phyloP scores from a whole-genome alignment of 495 filamentous ascomycete species.

The Annulohypoxylon moriforme region DNA sequence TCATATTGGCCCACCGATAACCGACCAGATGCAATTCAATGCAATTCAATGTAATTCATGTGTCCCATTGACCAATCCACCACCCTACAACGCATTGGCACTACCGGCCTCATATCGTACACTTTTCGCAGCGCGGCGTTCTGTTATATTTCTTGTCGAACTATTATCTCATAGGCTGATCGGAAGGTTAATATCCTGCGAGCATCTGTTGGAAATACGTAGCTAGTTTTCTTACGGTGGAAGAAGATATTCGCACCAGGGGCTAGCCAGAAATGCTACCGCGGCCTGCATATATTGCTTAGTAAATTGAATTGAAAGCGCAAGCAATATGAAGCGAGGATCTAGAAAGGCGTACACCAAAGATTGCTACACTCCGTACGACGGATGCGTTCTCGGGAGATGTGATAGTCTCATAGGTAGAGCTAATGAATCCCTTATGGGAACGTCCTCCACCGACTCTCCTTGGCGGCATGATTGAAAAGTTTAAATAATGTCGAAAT shows the following conservation, averaged over 20 bases:
- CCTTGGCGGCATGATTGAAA: slow-evolving; percentile 54
- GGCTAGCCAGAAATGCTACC: slow-evolving; percentile 78
- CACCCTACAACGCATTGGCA: slow-evolving; percentile 2
- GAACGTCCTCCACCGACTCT: slow-evolving; percentile 46
- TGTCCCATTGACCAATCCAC: slow-evolving; percentile 18
- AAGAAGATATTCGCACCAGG: slow-evolving; percentile 77
- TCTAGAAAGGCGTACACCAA: slow-evolving; percentile 68
- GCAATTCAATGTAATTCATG: neutral
- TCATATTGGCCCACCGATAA: slow-evolving; percentile 13
- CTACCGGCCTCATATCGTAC: slow-evolving; percentile 31
- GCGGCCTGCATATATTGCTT: slow-evolving; percentile 64
- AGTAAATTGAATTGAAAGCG: neutral
- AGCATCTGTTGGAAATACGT: neutral
- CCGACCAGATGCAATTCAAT: slow-evolving; percentile 11
- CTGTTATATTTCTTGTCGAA: neutral
- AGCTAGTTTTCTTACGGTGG: slow-evolving; percentile 64
- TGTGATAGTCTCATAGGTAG: slow-evolving; percentile 71
- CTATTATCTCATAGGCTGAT: slow-evolving; percentile 19
- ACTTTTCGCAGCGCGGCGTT: slow-evolving; percentile 1
- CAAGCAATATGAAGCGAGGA: neutral
- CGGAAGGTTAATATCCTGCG: slow-evolving; percentile 5
- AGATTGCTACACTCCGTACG: slow-evolving; percentile 76
- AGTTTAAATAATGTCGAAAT: too few species aligned
- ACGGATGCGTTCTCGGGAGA: slow-evolving; percentile 79
- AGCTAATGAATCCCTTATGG: slow-evolving; percentile 55